Percentiles rank a stretch among this genome's conserved stretches.
phyloP scores from a whole-genome alignment of 1,139 yeast species.

The Yamadazyma diddensiae region DNA sequence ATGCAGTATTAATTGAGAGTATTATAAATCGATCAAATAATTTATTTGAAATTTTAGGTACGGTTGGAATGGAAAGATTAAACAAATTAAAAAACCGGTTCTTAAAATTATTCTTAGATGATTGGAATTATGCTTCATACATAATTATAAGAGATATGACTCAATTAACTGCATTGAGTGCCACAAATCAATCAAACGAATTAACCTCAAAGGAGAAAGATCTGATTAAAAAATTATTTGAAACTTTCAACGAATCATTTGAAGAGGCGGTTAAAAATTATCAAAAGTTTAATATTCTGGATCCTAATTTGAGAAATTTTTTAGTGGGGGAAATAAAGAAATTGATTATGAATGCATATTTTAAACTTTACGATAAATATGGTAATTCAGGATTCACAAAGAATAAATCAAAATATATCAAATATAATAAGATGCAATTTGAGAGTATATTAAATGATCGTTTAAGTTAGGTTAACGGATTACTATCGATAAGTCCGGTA shows the following conservation, averaged over 20 bases:
- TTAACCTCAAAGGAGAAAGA: constrained; percentile 72
- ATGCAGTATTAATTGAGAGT: constrained; percentile 72
- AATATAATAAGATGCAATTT: constrained; percentile 62
- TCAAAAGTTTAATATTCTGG: constrained; percentile 63
- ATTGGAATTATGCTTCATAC: constrained; percentile 81
- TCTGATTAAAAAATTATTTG: constrained; percentile 80
- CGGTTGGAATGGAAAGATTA: constrained; percentile 63
- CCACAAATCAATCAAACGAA: constrained; percentile 19
- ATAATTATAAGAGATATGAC: constrained; percentile 70
- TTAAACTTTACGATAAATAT: constrained; percentile 77
- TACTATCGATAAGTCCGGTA: no score
- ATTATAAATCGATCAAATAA: constrained; percentile 59
- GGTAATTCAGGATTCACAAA: constrained; percentile 70
- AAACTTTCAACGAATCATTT: constrained; percentile 75
- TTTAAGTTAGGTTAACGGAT: constrained; percentile 15
- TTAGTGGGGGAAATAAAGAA: constrained; percentile 64
- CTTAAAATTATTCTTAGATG: constrained; percentile 70
- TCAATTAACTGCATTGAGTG: constrained; percentile 39
- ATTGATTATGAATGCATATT: constrained; percentile 77
- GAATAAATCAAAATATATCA: constrained; percentile 68
- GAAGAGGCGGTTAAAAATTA: constrained; percentile 69
- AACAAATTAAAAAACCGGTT: constrained; percentile 72
- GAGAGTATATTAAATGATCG: constrained; percentile 45
- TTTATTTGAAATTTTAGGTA: constrained; percentile 55
- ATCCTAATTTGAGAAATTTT: constrained; percentile 58